Conservation (phyloP, 2,329 filamentous ascomycete species). For the Microcyclosporella mali region DNA sequence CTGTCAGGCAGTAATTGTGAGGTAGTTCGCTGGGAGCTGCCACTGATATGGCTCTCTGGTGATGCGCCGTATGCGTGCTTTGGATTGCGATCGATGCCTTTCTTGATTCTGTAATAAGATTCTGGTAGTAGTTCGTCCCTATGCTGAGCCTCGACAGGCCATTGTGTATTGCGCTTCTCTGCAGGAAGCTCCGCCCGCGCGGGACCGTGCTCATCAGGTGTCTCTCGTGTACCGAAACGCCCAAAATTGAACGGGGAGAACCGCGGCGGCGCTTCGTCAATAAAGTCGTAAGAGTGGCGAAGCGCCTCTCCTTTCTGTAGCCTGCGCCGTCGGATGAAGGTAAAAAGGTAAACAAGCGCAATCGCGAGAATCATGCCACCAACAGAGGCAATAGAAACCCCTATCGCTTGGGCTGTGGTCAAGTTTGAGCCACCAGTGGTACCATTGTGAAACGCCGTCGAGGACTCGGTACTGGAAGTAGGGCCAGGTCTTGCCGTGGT, state of each 20-base stretch:
- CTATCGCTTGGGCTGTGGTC: constrained; percentile 29
- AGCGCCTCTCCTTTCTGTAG: constrained; percentile 6
- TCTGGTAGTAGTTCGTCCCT: neutral
- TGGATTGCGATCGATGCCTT: constrained; percentile 2
- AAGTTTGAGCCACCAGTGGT: constrained; percentile 8
- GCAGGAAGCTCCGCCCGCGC: constrained; percentile 5
- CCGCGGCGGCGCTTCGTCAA: constrained; percentile 26
- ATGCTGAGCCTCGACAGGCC: constrained; percentile 9
- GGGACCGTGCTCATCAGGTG: constrained; percentile 7
- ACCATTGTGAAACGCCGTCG: neutral
- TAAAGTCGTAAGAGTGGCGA: constrained; percentile 30
- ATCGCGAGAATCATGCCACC: constrained; percentile 23
- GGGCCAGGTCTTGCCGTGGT: neutral
- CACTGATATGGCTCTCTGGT: constrained; percentile 20
- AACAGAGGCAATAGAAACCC: constrained; percentile 29
- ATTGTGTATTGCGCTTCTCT: constrained; percentile 17
- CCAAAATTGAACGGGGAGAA: constrained; percentile 19
- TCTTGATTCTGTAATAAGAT: neutral
- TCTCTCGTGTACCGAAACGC: constrained; percentile 12
- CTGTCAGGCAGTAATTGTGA: constrained; percentile 32
- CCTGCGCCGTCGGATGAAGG: constrained; percentile 20
- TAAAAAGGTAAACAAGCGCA: constrained; percentile 17
- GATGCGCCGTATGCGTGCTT: constrained; percentile 5
- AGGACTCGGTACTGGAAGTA: neutral
- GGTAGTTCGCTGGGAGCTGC: constrained; percentile 22